These are phyloP conservation scores for Fusarium nanum DNA, from an alignment of 2,329 filamentous ascomycete species.

Conservation along the genomic window DNA sequence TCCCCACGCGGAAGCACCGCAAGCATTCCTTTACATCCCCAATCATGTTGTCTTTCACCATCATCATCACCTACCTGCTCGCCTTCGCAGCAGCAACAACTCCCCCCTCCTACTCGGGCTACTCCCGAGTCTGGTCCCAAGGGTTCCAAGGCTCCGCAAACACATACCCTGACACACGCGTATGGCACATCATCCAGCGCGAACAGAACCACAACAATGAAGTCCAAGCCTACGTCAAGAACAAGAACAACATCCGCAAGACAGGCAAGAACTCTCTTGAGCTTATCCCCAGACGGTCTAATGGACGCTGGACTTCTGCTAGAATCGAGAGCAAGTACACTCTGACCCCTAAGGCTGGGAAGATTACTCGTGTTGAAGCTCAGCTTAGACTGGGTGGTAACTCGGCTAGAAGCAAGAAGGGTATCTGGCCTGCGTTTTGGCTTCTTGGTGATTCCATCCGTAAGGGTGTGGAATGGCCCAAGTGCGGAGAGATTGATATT, in stretches of 20 bases:
- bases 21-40: not conserved
- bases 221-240: slow-evolving; percentile 61
- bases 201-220: slow-evolving; percentile 64
- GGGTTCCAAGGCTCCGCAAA: slow-evolving; percentile 55
- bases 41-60: not conserved
- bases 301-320: slow-evolving; percentile 63
- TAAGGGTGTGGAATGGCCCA: slow-evolving; percentile 62
- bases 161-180: slow-evolving; percentile 48
- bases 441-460: slow-evolving; percentile 63
- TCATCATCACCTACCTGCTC: slow-evolving; percentile 47
- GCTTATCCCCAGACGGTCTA: slow-evolving; percentile 58
- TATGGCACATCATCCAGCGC: slow-evolving; percentile 57
- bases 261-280: slow-evolving; percentile 63
- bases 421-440: slow-evolving; percentile 71
- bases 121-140: slow-evolving; percentile 57
- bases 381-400: slow-evolving; percentile 61
- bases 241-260: slow-evolving; percentile 61
- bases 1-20: slow-evolving; percentile 19
- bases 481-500: slow-evolving; percentile 68
- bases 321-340: slow-evolving; percentile 63
- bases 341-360: slow-evolving; percentile 60
- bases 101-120: slow-evolving; percentile 55
- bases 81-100: slow-evolving; percentile 52
- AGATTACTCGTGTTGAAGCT: slow-evolving; percentile 60
- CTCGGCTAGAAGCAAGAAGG: slow-evolving; percentile 58